These are phyloP conservation scores for Puccinia horiana DNA, from an alignment of 1,284 basidiomycete genomes.

Conservation along the genomic window DNA sequence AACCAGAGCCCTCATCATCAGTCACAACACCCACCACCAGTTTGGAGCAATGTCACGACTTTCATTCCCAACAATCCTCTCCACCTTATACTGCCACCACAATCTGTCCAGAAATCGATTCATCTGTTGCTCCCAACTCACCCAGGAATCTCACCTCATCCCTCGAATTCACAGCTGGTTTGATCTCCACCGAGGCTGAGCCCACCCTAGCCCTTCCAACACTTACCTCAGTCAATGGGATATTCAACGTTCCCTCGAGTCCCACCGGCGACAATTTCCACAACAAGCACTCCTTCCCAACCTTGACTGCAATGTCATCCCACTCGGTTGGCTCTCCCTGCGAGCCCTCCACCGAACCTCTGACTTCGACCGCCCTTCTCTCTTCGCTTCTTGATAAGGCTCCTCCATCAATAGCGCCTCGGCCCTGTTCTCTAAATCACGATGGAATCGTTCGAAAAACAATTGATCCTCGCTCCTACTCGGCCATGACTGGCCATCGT, in stretches of 20 bases:
- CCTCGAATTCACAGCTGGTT: neutral
- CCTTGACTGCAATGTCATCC: constrained; percentile 30
- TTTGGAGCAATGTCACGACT: neutral
- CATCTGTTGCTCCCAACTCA: neutral
- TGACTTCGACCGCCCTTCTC: constrained; percentile 34
- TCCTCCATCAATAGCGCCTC: neutral
- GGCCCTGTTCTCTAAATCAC: constrained; percentile 29
- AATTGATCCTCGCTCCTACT: constrained; percentile 48
- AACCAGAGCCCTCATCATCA: constrained; percentile 1
- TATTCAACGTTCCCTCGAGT: constrained; percentile 23
- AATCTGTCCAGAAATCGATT: neutral
- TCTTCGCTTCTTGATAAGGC: constrained; percentile 32
- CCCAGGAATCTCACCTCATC: neutral
- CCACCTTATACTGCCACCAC: neutral
- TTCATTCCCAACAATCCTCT: neutral
- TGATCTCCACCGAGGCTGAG: constrained; percentile 40
- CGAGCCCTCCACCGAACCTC: constrained; percentile 2
- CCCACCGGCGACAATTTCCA: neutral
- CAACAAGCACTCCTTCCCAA: neutral
- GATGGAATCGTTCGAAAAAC: constrained; percentile 43
- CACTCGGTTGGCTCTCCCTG: constrained; percentile 11
- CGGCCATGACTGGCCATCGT: constrained; percentile 61
- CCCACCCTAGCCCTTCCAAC: constrained; percentile 28
- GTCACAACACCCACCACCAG: neutral
- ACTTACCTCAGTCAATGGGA: constrained; percentile 41